Evolutionary conservation across 306 rosid genomes (phyloP), one percentile per base, ranked within the genome.

Genomic region (Senna siamea): DNA sequence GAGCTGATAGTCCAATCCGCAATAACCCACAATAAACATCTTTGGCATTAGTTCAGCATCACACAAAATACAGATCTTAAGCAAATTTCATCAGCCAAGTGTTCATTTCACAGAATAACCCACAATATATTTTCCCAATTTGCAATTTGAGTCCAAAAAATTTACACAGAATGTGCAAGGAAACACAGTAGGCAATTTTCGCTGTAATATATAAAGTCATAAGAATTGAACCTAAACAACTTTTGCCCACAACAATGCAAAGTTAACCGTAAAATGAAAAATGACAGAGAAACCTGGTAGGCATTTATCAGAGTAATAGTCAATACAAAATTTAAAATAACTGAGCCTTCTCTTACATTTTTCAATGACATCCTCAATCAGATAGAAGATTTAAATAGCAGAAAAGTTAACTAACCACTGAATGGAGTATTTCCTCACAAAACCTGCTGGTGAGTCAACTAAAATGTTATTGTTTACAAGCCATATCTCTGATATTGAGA

Each of bases 401-500:
- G 56, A 52, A 66, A 78, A 61, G 35, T 64, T 34, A 82, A 88
- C 96, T 81, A 69, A 90, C 96, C 96, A 89, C 82, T 88, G 93
- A 68, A 68, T 38, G 83, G 68, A 90, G 90, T 88, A 90, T 85
- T 90, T 90, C 86, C 80, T 83, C 75, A 79, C 76, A 71, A 81
- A 88, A 48, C 81, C 78, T 41, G 62, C 66, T 14, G 81, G 84
- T 67, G 93, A 86, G 70, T 85, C 92, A 35, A 87, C 92, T 47
- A 59, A 48, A 65, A 65, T 76, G 53, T 66, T 79, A 62, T 74
- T 75, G 57, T 80, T 85, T 59, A 88, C 89, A 66, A 88, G 83
- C 93, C 92, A 88, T 81, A 90, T 88, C 87, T 90, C 90, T 2
- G 89, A 83, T 55, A 87, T 62, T 63, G 96, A 87, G 59, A 86